Evolutionary conservation across 2,329 filamentous ascomycete species (phyloP), one percentile per base, ranked within the genome.

Genomic region (Canariomyces notabilis): DNA sequence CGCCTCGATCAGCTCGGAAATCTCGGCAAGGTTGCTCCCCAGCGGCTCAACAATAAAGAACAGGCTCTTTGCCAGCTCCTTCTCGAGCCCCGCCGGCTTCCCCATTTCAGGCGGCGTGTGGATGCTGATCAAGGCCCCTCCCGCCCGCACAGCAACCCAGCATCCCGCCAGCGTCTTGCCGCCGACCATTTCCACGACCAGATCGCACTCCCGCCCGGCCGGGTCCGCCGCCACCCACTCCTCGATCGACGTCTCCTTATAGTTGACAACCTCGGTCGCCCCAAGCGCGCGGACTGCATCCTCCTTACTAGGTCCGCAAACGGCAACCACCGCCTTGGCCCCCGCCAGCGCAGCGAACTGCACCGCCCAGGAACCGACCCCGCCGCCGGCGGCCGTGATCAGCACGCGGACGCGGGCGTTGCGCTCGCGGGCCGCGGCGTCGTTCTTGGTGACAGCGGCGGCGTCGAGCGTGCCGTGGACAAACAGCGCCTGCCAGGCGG

Each of bases 401-500:
- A 73, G 57, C n/a, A 72, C 60, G 1, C 63, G 49, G 19, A 61
- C 50, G 22, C 52, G 52, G 3, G 44, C 49, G 37, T 70, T 69
- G 15, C 40, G 29, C 11, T 50, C 51, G 5, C 50, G 41, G 0
- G 64, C 53, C 6, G 44, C 46, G 3, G 14, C 42, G 34, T 64
- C 60, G 15, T 62, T 64, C 6, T 51, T 49, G 5, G 67, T 31
- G n/a, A n/a, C n/a, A 2, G 52, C 65, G 3, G 23, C 45, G 11
- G 48, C 50, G 21, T 67, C 58, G 12, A 69, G 51, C 4, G 38
- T 50, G 1, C 64, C 64, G n/a, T 67, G 62, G 4, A 56, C 50
- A 47, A 72, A 73, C 16, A 70, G 47, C 6, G 58, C 61, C 57
- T 71, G 69, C 46, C 61, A 68, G 4, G 67, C 69, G 1, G 69